Percentiles rank a stretch among this genome's conserved stretches.
These are phyloP conservation scores for Coccomyxa subellipsoidea DNA, from an alignment of 163 green algal genomes.

Conservation along the genomic window DNA sequence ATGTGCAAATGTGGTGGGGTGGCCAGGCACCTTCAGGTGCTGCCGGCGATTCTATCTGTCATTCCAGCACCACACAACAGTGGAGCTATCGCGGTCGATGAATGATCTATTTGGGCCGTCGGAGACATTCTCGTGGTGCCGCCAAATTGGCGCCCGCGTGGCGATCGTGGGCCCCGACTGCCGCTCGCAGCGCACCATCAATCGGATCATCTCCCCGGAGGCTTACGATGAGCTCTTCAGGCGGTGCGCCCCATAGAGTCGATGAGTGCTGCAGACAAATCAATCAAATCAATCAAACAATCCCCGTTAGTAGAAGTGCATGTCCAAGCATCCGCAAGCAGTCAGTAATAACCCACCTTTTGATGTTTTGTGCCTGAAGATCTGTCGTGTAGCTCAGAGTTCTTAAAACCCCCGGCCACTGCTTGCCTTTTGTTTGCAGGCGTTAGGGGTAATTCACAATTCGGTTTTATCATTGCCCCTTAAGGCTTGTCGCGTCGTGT, in stretches of 20 bases:
- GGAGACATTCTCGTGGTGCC: conserved; percentile 17
- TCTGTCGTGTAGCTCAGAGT: too few species aligned
- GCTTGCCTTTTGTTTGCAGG: background rate
- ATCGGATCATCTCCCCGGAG: conserved; percentile 42
- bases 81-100: conserved; percentile 16
- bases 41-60: conserved; percentile 68
- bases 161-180: conserved; percentile 62
- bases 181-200: conserved; percentile 48
- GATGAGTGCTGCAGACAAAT: too few species aligned
- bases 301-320: too few species aligned
- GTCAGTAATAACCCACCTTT: too few species aligned
- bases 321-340: too few species aligned
- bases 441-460: too few species aligned
- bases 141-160: conserved; percentile 47
- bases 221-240: conserved; percentile 25
- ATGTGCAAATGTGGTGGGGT: background rate
- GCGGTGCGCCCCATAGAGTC: conserved; percentile 13
- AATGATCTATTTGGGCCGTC: conserved; percentile 35
- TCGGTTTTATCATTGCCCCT: too few species aligned
- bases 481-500: too few species aligned
- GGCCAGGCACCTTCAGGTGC: conserved; percentile 47
- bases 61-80: conserved; percentile 75
- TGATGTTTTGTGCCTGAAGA: too few species aligned
- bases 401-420: background rate
- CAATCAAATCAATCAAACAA: too few species aligned